Evolutionary conservation across 495 filamentous ascomycete species (phyloP), one percentile per base, ranked within the genome.

Genomic region (Hypoxylon lenormandii): DNA sequence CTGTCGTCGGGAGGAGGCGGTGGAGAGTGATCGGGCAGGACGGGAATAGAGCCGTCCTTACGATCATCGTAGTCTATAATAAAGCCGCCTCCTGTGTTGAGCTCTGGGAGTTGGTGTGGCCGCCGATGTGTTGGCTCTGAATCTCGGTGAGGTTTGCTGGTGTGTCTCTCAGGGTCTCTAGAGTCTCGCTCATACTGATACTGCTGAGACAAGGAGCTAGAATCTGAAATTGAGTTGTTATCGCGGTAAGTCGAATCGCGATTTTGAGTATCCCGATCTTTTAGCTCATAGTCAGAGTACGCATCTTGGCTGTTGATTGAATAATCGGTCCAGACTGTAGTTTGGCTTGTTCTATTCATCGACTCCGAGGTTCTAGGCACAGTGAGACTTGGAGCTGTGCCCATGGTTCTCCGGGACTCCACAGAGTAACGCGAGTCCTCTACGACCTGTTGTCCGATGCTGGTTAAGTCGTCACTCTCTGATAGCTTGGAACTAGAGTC

Each of bases 291-390:
- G 4, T 73, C 72, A 5, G 74, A 75, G 51, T 73, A 69, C 5
- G 80, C 76, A 36, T 83, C 81, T 40, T 72, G 71, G 38, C 82
- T 83, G 12, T 82, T 83, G 42, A 87, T 76, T 0, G 84, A 84
- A 59, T 81, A 82, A 74, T 87, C 83, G n/a, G 84, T 87, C 84
- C 84, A 87, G 12, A 79, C 74, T 11, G 84, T 84, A 21, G 80
- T 77, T 30, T 82, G 79, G 59, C 84, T 87, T 18, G 77, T 68
- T n/a, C 83, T 80, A 62, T 84, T 82, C 49, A 75, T 74, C 5
- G 81, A 81, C 6, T 77, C 74, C 5, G 81, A 76, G 30, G 80
- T 78, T 40, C 75, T 76, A 26, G 82, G 82, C 8, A 83, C 76
- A 3, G 74, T 70, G 28, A 84, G 66, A 43, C 73, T 80, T 26